These are phyloP conservation scores for Aphanomyces euteiches DNA, from an alignment of 352 stramenopile species.

Conservation along the genomic window DNA sequence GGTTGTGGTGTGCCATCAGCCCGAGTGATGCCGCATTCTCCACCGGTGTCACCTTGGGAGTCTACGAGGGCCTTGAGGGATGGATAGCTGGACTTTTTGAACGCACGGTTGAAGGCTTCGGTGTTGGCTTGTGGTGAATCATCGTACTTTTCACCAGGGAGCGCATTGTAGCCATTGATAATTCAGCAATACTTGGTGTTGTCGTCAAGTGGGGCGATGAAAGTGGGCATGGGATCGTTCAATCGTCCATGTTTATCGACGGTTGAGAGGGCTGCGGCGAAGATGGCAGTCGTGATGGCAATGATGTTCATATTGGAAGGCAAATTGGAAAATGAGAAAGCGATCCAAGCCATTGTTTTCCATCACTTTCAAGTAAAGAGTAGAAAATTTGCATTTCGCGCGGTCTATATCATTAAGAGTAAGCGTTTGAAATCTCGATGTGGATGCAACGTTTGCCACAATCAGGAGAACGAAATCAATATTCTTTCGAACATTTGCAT, in stretches of 20 bases:
- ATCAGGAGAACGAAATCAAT: too few species aligned
- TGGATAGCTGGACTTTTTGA: constrained; percentile 16
- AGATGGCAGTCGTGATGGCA: neutral
- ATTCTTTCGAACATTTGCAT: too few species aligned
- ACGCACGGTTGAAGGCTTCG: neutral
- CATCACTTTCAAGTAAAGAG: too few species aligned
- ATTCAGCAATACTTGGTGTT: constrained; percentile 5
- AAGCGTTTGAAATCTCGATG: too few species aligned
- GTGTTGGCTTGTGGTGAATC: constrained; percentile 1
- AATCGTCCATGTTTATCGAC: neutral
- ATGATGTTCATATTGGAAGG: neutral
- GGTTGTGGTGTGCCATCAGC: constrained; percentile 26
- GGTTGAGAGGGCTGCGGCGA: neutral
- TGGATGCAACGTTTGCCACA: too few species aligned
- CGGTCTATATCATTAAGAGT: too few species aligned
- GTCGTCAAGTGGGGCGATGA: neutral
- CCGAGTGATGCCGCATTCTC: constrained; percentile 32
- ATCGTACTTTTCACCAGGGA: neutral
- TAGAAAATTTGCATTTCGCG: too few species aligned
- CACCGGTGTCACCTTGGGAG: neutral
- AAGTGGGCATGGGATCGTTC: neutral
- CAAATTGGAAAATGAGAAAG: too few species aligned
- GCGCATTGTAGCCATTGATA: constrained; percentile 3
- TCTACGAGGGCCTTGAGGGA: constrained; percentile 9
- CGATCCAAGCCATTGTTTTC: too few species aligned